Base-by-base conservation (phyloP, 768 basidiomycete species). In the Tephrocybe sp. region DNA sequence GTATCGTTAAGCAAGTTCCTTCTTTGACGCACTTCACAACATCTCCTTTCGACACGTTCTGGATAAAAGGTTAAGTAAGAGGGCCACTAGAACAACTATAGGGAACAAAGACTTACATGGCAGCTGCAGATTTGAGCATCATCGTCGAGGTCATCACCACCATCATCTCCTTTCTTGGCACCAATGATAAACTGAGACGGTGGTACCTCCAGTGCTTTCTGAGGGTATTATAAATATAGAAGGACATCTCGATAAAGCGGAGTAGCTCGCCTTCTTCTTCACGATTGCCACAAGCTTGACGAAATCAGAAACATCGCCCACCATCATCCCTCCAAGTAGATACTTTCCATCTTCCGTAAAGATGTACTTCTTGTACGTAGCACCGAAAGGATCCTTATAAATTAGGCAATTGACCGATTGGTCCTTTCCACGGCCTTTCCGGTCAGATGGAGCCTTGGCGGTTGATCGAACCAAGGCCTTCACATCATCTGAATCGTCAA, bases 291-390 rank as follows among this genome's bases (percentile, higher is more conserved):
- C 74, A 12, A 89, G 73, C 65, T 88, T 87, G 50, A 83, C 77
- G 59, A 83, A 88, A 61, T 86, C 83, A 32, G 71, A 73, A 9
- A 80, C 80, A 59, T 87, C 85, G 2, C 87, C 88, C n/a, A 90
- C 78, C 85, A 89, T 86, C 79, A 88, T 86, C 3, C 88, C 88
- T 11, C 88, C 88, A 3, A 90, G 67, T 11, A 90, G 71, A 57
- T 85, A 76, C 65, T 84, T 83, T 10, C 87, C 88, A 59, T 89
- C 85, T 7, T 75, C 75, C 10, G 77, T 84, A 63, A 89, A 89
- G 37, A 89, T 79, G 55, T 86, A 88, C 69, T 88, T 89, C 68
- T 89, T 88, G 72, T 89, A 90, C 8, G 81, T 77, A 2, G 73
- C 73, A n/a, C 74, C 70, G 64, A 90, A 88, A 0, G 88, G 88